Percentiles rank a stretch among this genome's conserved stretches.
Evolutionary conservation across 805 yeast genomes (phyloP).

Genomic region (Cyberlindnera nakhonratchasimensis): DNA sequence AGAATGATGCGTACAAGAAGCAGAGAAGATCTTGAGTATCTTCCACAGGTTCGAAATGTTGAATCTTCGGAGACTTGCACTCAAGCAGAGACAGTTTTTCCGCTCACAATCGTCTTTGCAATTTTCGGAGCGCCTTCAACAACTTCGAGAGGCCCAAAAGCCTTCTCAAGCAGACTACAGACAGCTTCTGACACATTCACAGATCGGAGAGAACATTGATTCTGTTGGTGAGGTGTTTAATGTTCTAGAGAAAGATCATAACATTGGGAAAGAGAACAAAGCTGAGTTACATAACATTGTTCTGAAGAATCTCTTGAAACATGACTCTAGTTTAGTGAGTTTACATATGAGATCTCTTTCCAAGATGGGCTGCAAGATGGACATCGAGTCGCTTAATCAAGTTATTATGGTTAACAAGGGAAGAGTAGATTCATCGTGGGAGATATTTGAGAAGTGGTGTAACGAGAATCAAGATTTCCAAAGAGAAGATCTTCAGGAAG

Average conservation of each 20-base stretch:
- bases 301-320: conserved; percentile 23
- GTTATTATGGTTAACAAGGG: conserved; percentile 49
- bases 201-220: conserved; percentile 6
- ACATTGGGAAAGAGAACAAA: background rate
- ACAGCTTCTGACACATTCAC: conserved; percentile 6
- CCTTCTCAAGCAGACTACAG: background rate
- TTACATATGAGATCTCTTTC: conserved; percentile 28
- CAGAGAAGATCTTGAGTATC: too few species aligned
- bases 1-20: too few species aligned
- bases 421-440: conserved; percentile 48
- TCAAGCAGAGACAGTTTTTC: background rate
- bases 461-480: conserved; percentile 2
- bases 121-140: background rate
- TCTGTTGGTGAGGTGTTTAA: conserved; percentile 11
- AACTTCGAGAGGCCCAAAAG: background rate
- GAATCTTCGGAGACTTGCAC: background rate
- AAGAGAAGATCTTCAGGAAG: conserved; percentile 22
- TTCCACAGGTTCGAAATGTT: too few species aligned
- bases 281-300: conserved; percentile 21
- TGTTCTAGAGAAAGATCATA: conserved; percentile 2
- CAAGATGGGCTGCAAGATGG: conserved; percentile 22
- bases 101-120: conserved; percentile 2
- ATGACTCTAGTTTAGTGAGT: conserved; percentile 32
- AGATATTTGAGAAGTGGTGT: conserved; percentile 36
- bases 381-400: conserved; percentile 27